These are phyloP conservation scores for Termitomyces sp. DNA, from an alignment of 768 basidiomycete species.

Conservation along the genomic window DNA sequence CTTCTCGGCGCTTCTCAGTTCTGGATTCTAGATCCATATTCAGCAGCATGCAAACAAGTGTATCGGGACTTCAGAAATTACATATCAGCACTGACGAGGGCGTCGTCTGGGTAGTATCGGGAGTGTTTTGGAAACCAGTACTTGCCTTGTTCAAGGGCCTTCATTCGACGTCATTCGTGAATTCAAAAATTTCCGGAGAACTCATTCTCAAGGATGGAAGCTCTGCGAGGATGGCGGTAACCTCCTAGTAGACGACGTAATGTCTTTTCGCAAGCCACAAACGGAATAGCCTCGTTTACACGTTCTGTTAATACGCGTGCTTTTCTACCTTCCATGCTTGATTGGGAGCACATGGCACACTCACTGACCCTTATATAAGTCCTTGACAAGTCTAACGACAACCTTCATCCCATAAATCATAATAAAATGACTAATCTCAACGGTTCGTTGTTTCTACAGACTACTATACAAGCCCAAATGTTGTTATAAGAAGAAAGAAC, in stretches of 20 bases:
- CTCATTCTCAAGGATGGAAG: too few relatives aligned
- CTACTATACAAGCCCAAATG: slow-evolving; percentile 12
- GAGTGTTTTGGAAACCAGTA: not conserved
- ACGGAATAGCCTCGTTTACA: not conserved
- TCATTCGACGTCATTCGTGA: too few relatives aligned
- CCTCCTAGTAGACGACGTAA: too few relatives aligned
- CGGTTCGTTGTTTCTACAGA: not conserved
- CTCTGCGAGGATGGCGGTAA: too few relatives aligned
- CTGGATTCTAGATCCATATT: not conserved
- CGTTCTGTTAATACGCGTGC: not conserved
- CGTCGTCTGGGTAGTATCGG: not conserved
- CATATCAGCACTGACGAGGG: not conserved
- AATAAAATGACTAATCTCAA: not conserved
- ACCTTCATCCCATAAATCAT: not conserved
- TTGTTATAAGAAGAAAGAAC: not conserved
- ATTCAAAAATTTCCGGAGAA: too few relatives aligned
- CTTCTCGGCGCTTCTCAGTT: not conserved
- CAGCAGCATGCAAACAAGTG: not conserved
- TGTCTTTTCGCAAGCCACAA: too few relatives aligned
- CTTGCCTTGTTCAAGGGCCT: too few relatives aligned
- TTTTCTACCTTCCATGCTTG: not conserved
- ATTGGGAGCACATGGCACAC: not conserved
- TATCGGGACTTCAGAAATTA: not conserved
- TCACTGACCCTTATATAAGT: too few relatives aligned
- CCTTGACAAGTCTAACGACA: too few relatives aligned